Conservation (phyloP, 371 early-diverging fungal genomes). For the Fennellomyces sp. region DNA sequence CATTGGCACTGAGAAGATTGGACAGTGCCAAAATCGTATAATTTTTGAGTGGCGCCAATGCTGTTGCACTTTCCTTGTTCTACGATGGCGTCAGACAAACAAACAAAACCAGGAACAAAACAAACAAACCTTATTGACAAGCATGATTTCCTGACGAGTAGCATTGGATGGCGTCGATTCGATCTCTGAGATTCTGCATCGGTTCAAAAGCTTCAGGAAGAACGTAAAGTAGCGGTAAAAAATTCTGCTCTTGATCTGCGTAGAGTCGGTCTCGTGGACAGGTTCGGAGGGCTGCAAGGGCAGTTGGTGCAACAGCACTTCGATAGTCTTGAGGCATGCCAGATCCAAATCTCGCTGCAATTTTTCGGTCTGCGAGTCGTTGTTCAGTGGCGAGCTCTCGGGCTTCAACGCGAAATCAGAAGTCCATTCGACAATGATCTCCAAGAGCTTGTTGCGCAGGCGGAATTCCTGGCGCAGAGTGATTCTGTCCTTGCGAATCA, state of each 20-base stretch:
- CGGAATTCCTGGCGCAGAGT: slow-evolving; percentile 86
- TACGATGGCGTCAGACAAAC: slow-evolving; percentile 19
- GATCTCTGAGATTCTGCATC: slow-evolving; percentile 70
- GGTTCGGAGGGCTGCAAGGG: slow-evolving; percentile 83
- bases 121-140: slow-evolving; percentile 19
- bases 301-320: slow-evolving; percentile 76
- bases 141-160: slow-evolving; percentile 17
- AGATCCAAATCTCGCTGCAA: slow-evolving; percentile 81
- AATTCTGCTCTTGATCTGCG: slow-evolving; percentile 73
- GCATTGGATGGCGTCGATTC: slow-evolving; percentile 12
- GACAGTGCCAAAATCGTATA: slow-evolving; percentile 88
- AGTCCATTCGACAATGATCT: slow-evolving; percentile 87
- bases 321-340: slow-evolving; percentile 84
- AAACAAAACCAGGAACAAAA: background rate
- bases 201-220: slow-evolving; percentile 84
- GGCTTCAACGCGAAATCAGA: slow-evolving; percentile 70
- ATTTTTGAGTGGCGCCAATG: slow-evolving; percentile 75
- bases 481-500: slow-evolving; percentile 80
- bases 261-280: slow-evolving; percentile 64
- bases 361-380: slow-evolving; percentile 56
- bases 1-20: slow-evolving; percentile 87
- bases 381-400: slow-evolving; percentile 27
- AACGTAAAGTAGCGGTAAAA: slow-evolving; percentile 90
- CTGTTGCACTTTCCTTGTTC: slow-evolving; percentile 63
- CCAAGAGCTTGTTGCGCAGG: slow-evolving; percentile 81